Conservation (phyloP, 495 filamentous ascomycete species). For the Penicillium macrosclerotiorum region DNA sequence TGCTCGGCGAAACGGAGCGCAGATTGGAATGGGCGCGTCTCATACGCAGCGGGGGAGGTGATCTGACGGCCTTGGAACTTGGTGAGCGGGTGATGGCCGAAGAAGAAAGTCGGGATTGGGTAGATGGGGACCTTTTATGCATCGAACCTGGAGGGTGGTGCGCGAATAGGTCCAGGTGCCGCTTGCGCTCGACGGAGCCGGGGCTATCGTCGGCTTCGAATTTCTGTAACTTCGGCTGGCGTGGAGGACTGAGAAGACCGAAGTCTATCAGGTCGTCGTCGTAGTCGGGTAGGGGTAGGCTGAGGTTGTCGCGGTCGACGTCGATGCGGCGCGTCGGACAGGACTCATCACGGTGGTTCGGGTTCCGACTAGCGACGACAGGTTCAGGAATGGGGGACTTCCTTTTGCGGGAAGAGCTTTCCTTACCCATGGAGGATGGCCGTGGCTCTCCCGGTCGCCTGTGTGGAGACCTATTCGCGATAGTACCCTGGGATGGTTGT, state of each 20-base stretch:
- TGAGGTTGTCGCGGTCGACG: conserved; percentile 5
- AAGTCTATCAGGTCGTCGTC: conserved; percentile 15
- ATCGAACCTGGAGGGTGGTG: conserved; percentile 12
- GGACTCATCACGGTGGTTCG: conserved; percentile 12
- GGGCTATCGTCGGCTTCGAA: conserved; percentile 37
- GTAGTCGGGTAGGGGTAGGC: conserved; percentile 10
- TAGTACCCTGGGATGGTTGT: neutral
- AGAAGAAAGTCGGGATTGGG: conserved; percentile 18
- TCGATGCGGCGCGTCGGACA: conserved; percentile 13
- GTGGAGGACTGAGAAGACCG: conserved; percentile 20
- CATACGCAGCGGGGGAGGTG: conserved; percentile 24
- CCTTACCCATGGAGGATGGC: conserved; percentile 28
- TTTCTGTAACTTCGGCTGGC: conserved; percentile 37
- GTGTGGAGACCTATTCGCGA: conserved; percentile 17
- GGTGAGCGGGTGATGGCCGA: conserved; percentile 16
- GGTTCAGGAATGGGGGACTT: conserved; percentile 40
- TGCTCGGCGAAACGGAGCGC: conserved; percentile 20
- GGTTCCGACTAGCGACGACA: conserved; percentile 20
- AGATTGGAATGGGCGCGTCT: conserved; percentile 24
- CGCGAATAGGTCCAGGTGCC: conserved; percentile 4
- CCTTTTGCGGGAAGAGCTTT: conserved; percentile 43
- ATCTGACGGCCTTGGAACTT: conserved; percentile 20
- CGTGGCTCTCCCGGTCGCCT: conserved; percentile 17
- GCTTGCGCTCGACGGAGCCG: conserved; percentile 36
- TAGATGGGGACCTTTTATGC: conserved; percentile 16